These are phyloP conservation scores for Sophora flavescens DNA, from an alignment of 306 rosid species.

Conservation along the genomic window DNA sequence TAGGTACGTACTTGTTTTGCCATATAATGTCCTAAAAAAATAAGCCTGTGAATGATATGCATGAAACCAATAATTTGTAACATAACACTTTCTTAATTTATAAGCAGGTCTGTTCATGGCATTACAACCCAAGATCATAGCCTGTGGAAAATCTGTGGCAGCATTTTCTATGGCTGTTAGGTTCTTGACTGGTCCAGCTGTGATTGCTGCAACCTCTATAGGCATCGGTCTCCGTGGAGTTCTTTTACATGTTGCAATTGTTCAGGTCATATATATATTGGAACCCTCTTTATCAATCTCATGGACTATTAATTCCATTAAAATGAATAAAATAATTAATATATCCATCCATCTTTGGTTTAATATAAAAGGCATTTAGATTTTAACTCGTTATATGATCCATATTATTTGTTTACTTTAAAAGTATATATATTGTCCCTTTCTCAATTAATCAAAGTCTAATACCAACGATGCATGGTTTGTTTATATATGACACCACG, in stretches of 20 bases:
- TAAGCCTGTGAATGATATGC: neutral
- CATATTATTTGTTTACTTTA: too few species aligned
- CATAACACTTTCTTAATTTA: neutral
- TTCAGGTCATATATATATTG: conserved; percentile 60
- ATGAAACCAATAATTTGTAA: neutral
- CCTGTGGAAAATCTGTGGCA: conserved; percentile 91
- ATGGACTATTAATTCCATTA: too few species aligned
- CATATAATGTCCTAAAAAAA: neutral
- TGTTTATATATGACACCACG: neutral
- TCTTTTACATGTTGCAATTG: conserved; percentile 85
- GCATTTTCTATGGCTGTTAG: conserved; percentile 93
- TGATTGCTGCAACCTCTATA: conserved; percentile 83
- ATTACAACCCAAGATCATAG: conserved; percentile 85
- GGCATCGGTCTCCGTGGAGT: conserved; percentile 82
- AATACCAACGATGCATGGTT: neutral
- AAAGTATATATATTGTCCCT: too few species aligned
- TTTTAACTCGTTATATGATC: too few species aligned
- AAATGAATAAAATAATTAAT: too few species aligned
- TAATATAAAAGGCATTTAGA: too few species aligned
- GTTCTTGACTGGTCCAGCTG: conserved; percentile 92
- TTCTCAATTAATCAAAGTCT: too few species aligned
- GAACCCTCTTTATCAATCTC: neutral
- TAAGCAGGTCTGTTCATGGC: conserved; percentile 88
- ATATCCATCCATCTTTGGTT: too few species aligned
- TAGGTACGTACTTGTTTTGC: conserved; percentile 64